These are phyloP conservation scores for Coniochaeta sp. DNA, from an alignment of 2,329 filamentous ascomycete species.

Conservation along the genomic window DNA sequence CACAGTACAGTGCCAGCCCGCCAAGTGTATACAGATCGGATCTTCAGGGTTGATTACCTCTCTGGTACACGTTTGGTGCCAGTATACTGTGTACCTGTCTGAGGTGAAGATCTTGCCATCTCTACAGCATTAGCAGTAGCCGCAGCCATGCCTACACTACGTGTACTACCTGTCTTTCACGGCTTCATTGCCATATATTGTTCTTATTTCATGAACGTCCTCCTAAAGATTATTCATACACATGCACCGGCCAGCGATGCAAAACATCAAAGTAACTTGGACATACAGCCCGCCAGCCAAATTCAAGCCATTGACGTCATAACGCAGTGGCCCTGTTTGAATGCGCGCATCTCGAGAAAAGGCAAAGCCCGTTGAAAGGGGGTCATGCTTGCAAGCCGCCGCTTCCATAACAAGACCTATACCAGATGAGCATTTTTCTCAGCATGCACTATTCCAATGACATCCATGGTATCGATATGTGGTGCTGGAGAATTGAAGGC, in stretches of 20 bases:
- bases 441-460: no score
- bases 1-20: no score
- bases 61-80: no score
- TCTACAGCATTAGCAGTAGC: no score
- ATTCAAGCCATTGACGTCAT: background rate
- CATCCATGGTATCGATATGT: no score
- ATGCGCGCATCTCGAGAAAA: background rate
- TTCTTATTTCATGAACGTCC: no score
- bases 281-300: background rate
- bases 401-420: background rate
- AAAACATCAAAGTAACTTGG: background rate
- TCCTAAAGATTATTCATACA: no score
- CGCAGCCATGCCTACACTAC: background rate
- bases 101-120: no score
- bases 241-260: background rate
- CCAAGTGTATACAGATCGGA: background rate
- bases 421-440: background rate
- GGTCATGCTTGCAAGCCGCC: background rate
- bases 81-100: no score
- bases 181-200: no score
- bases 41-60: background rate
- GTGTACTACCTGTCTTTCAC: no score
- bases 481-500: background rate
- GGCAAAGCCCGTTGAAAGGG: background rate
- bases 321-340: background rate